Evolutionary conservation across 2,329 filamentous ascomycete species (phyloP), one percentile per base, ranked within the genome.

Genomic region (Fusarium sublunatum): DNA sequence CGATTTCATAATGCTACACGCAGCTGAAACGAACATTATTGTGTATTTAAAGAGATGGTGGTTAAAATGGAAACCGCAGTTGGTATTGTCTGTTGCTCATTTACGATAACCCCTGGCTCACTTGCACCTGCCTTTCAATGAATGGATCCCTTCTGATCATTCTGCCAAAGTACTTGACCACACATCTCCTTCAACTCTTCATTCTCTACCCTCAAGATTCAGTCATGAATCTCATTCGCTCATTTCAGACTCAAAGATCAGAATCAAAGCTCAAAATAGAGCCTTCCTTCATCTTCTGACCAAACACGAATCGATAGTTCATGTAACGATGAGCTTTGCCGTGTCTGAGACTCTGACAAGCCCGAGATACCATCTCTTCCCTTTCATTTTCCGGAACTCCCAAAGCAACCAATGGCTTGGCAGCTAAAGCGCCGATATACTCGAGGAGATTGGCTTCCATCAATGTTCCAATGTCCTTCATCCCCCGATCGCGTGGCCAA

Each of bases 391-490:
- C 58, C 1, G 75, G 69, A 28, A 78, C 67, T 2, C 76, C 78
- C 10, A 77, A 65, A 2, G 78, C 77, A 10, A 68, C 71, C 38
- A 82, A 69, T 1, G 81, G 79, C 48, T 79, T 78, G 6, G 76
- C 72, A 2, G 79, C 75, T 36, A 79, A 73, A 0, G 78, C 78
- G 35, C 77, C 77, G 2, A 82, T 75, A 6, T 77, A 74, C 28
- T 81, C 77, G 19, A 73, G 58, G 11, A 82, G 72, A 28, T 77
- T 76, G 9, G 76, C 74, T 52, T 78, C 75, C 77, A 80, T 81
- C 55, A 82, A 76, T 28, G 78, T 69, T 3, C 81, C 82, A 2
- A 81, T 70, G 4, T 76, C 74, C 48, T 79, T 76, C 25, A 79
- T 69, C 6, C 66, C 59, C 70, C 74, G 74, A 53, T 82, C 79